Evolutionary conservation across 1,284 basidiomycete species (phyloP), one percentile per base, ranked within the genome.

Genomic region (Papiliotrema terrestris): DNA sequence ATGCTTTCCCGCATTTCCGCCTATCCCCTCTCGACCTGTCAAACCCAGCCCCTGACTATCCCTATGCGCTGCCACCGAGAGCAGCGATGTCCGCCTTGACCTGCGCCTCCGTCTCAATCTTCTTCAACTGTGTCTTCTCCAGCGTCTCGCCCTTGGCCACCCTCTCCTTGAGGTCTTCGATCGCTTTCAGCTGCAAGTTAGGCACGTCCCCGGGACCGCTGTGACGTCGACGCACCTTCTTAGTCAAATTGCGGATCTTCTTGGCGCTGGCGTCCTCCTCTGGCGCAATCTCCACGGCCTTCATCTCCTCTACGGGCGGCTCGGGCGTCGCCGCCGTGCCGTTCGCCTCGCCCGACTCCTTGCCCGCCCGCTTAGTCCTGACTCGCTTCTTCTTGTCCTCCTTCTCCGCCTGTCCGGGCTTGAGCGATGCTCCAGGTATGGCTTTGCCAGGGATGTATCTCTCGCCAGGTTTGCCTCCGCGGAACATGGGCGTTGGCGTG

Each of bases 111-210:
- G 86, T 85, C 41, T 93, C 90, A 65, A 97, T 95, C 83, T 98
- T 98, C 81, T 89, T 89, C 63, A 95, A 76, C 78, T 98, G 94
- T 23, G 93, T 97, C 57, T 86, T 87, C 76, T 97, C 94, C 43
- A 97, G 81, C 55, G 86, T 83, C 74, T 97, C 93, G 1, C 94
- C 94, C 45, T 87, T 83, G 67, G 83, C 86, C 25, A 84, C 82
- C 77, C 91, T 90, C 67, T 91, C 88, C 80, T 96, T 96, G 52
- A 97, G 83, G 68, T 97, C 93, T 36, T 95, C 91, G 64, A 96
- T 96, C 14, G 91, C 93, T 76, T 95, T 95, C 67, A 96, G 82
- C 89, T 95, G 62, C 52, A 17, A 32, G 14, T 58, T 20, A 52
- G n/a, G 26, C 11, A 13, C 9, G n/a, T 32, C 2, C 29, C n/a